phyloP scores from a whole-genome alignment of 2,329 filamentous ascomycete species.

The Aspergillus candidus region DNA sequence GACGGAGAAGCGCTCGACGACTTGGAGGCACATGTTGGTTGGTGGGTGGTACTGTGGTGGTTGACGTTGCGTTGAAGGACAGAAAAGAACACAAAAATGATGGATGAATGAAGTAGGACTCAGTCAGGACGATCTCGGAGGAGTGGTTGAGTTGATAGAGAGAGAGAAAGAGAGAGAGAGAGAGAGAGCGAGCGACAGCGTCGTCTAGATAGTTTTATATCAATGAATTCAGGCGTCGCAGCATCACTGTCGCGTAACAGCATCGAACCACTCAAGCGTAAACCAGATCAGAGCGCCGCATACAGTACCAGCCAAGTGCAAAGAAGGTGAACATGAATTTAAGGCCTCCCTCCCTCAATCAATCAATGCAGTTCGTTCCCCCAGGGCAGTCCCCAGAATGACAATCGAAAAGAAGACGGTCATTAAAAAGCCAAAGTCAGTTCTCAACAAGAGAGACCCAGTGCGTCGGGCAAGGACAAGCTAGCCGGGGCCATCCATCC shows the following conservation, averaged over 20 bases:
- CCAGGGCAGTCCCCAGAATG: background rate
- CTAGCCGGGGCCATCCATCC: slow-evolving; percentile 2
- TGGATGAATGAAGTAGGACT: background rate
- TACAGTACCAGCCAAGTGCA: background rate
- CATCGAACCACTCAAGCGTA: background rate
- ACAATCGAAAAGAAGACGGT: background rate
- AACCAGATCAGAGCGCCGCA: background rate
- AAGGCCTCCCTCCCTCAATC: slow-evolving; percentile 6
- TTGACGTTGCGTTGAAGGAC: background rate
- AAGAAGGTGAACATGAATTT: background rate
- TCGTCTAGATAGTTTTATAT: too few relatives aligned
- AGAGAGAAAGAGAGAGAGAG: background rate
- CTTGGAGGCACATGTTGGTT: slow-evolving; percentile 72
- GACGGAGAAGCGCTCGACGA: slow-evolving; percentile 78
- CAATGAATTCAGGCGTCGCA: too few relatives aligned
- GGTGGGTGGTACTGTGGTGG: background rate
- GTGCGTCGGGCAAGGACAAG: slow-evolving; percentile 7
- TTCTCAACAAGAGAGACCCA: slow-evolving; percentile 2
- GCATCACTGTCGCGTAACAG: too few relatives aligned
- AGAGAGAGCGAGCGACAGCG: background rate
- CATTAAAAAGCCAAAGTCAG: background rate
- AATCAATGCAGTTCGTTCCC: too few relatives aligned
- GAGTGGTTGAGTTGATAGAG: background rate
- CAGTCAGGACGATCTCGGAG: background rate
- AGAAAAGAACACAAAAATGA: background rate